Percentiles rank a stretch among this genome's conserved stretches.
Evolutionary conservation across 106 monocot genomes (phyloP).

Genomic region (Allium sativum): DNA sequence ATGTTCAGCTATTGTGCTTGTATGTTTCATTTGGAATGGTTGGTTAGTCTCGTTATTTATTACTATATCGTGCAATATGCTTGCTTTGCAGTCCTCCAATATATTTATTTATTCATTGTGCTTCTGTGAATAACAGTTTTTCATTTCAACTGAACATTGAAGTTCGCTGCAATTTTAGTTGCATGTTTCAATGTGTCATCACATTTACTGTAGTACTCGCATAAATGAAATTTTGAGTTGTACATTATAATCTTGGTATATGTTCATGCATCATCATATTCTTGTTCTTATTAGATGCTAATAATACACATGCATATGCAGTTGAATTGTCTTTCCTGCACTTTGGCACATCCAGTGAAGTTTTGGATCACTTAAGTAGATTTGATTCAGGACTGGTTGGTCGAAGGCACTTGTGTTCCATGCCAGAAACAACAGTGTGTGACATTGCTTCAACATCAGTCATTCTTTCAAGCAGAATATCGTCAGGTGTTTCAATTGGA

Average conservation of each 20-base stretch:
- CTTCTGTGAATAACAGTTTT: no score
- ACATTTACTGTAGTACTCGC: no score
- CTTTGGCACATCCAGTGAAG: constrained; percentile 93
- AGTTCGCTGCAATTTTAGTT: no score
- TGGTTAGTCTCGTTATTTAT: constrained; percentile 3
- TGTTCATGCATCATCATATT: no score
- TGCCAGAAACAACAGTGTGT: constrained; percentile 79
- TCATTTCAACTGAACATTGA: no score
- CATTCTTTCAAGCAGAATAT: constrained; percentile 86
- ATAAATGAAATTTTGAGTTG: no score
- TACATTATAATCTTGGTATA: no score
- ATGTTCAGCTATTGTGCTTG: constrained; percentile 90
- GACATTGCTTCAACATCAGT: constrained; percentile 87
- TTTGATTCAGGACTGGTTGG: constrained; percentile 56
- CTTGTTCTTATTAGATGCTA: no score
- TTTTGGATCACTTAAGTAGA: constrained; percentile 75
- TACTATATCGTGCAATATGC: constrained; percentile 1
- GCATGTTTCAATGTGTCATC: no score
- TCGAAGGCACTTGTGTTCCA: constrained; percentile 68
- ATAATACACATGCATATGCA: constrained; percentile 17
- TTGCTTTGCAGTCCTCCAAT: background rate
- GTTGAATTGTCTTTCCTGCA: constrained; percentile 81
- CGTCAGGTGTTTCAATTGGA: constrained; percentile 74
- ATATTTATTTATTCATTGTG: no score
- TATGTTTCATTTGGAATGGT: constrained; percentile 25